Conservation (phyloP, 176 grass and related monocot genomes). For the Musa beccarii region DNA sequence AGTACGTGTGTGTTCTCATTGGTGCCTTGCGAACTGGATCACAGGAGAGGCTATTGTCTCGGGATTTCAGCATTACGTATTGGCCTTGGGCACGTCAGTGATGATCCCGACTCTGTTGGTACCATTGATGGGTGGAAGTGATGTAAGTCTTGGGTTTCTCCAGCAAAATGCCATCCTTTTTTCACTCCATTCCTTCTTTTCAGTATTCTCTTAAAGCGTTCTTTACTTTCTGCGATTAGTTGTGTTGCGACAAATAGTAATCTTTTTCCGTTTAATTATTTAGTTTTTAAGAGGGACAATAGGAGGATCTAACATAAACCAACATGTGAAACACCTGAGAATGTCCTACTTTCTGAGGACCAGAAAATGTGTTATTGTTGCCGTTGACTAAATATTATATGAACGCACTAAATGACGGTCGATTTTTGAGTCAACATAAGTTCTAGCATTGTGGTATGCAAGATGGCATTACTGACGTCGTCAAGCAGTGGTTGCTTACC, state of each 20-base stretch:
- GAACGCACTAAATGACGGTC: no score
- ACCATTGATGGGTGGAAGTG: constrained; percentile 73
- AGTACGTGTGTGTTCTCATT: neutral
- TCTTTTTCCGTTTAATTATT: neutral
- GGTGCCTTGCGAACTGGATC: neutral
- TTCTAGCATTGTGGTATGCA: no score
- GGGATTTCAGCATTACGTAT: constrained; percentile 85
- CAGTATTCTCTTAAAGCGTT: no score
- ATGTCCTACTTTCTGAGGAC: no score
- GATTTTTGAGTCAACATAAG: no score
- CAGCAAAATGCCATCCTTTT: no score
- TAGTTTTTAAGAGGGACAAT: neutral
- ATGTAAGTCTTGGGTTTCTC: constrained; percentile 35
- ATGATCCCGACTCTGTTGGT: constrained; percentile 76
- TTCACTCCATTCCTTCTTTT: constrained; percentile 1
- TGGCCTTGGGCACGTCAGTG: constrained; percentile 75
- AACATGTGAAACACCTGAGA: neutral
- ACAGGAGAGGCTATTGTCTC: constrained; percentile 69
- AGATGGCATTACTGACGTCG: no score
- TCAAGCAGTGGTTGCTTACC: no score
- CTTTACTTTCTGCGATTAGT: no score
- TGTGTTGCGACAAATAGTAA: no score
- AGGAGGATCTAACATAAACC: neutral
- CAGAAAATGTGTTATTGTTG: no score
- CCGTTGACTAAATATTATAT: no score